phyloP scores from a whole-genome alignment of 192 early-diverging fungal genomes.

The Kickxella alabastrina region DNA sequence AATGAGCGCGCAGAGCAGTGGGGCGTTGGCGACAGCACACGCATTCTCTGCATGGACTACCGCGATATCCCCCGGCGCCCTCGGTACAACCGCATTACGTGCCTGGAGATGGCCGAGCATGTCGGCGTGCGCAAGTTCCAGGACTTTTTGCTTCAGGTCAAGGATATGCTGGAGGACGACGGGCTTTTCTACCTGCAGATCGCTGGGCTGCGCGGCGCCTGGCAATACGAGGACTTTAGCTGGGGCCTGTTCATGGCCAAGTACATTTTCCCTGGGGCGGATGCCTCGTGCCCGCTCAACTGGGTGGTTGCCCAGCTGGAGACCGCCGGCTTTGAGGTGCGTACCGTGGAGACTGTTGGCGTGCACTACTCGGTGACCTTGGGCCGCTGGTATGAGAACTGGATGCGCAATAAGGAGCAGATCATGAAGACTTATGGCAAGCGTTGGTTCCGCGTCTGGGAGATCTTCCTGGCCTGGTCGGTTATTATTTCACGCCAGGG shows the following conservation, averaged over 20 bases:
- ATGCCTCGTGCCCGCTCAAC: slow-evolving; percentile 92
- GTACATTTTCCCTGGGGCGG: slow-evolving; percentile 98
- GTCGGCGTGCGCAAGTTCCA: slow-evolving; percentile 92
- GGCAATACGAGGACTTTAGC: slow-evolving; percentile 78
- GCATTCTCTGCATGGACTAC: slow-evolving; percentile 93
- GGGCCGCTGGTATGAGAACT: slow-evolving; percentile 96
- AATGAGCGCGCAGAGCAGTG: slow-evolving; percentile 76
- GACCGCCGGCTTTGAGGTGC: slow-evolving; percentile 90
- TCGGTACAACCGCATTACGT: slow-evolving; percentile 95
- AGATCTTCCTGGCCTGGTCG: slow-evolving; percentile 98
- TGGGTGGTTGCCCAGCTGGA: slow-evolving; percentile 96
- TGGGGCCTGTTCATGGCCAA: slow-evolving; percentile 99
- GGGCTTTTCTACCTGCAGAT: slow-evolving; percentile 98
- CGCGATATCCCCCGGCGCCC: slow-evolving; percentile 86
- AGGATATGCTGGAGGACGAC: slow-evolving; percentile 94
- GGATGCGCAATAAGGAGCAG: slow-evolving; percentile 87
- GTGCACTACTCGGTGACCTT: slow-evolving; percentile 98
- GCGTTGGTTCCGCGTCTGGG: slow-evolving; percentile 92
- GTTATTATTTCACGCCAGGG: slow-evolving; percentile 95
- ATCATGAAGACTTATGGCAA: slow-evolving; percentile 84
- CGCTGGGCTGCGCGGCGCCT: slow-evolving; percentile 84
- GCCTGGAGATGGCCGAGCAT: slow-evolving; percentile 99
- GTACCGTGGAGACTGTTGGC: slow-evolving; percentile 83
- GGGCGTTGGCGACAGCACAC: slow-evolving; percentile 74
- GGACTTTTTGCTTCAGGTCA: slow-evolving; percentile 86